These are phyloP conservation scores for Epichloe sp. DNA, from an alignment of 2,329 filamentous ascomycete species.

Conservation along the genomic window DNA sequence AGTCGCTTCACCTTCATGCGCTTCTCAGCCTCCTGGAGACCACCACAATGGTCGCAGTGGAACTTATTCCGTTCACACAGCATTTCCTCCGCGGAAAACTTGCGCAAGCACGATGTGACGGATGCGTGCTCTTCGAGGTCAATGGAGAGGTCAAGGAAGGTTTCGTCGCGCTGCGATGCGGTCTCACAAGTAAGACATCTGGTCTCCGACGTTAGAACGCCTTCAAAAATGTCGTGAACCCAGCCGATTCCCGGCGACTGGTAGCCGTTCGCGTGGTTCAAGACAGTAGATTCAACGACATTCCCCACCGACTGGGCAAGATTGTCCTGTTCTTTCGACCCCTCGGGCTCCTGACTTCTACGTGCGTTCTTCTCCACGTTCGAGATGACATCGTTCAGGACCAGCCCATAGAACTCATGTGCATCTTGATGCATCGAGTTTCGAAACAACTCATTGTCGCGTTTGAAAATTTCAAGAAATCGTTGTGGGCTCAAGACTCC, in stretches of 20 bases:
- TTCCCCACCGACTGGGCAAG: constrained; percentile 39
- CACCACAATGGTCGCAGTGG: constrained; percentile 93
- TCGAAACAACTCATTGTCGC: constrained; percentile 94
- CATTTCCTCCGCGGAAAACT: constrained; percentile 98
- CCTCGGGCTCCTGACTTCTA: constrained; percentile 40
- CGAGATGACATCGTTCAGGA: constrained; percentile 91
- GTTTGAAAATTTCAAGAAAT: constrained; percentile 85
- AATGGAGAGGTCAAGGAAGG: constrained; percentile 90
- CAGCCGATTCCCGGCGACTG: constrained; percentile 60
- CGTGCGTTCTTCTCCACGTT: constrained; percentile 84
- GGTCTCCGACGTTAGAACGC: constrained; percentile 87
- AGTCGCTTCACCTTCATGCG: constrained; percentile 97
- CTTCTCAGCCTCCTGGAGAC: constrained; percentile 94
- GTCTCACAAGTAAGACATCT: constrained; percentile 95
- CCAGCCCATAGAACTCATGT: constrained; percentile 87
- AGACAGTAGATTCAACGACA: constrained; percentile 19
- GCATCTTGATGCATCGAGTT: constrained; percentile 97
- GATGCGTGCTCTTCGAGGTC: constrained; percentile 92
- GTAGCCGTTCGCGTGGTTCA: constrained; percentile 26
- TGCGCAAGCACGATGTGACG: constrained; percentile 85
- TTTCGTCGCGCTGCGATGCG: constrained; percentile 86
- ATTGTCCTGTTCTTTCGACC: constrained; percentile 26
- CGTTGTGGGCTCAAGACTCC: constrained; percentile 86
- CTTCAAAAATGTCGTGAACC: constrained; percentile 97
- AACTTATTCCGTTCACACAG: constrained; percentile 98